phyloP scores from a whole-genome alignment of 106 monocot genomes.

The Acorus gramineus region DNA sequence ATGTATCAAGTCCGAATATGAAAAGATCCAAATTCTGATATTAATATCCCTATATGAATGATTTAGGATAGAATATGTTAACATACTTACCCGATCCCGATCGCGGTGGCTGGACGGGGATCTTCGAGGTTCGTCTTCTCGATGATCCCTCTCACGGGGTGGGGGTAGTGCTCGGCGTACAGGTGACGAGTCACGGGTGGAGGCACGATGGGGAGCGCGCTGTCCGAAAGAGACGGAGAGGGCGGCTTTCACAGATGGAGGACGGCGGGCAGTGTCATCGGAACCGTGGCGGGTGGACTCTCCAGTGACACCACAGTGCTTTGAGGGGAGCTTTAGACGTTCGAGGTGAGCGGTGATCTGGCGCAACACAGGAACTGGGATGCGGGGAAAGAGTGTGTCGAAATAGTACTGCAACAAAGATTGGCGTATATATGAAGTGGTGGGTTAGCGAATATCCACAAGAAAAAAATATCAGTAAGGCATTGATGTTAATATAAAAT shows the following conservation, averaged over 20 bases:
- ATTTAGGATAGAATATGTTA: no score
- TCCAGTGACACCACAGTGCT: slow-evolving; percentile 67
- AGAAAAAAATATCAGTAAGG: no score
- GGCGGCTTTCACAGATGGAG: slow-evolving; percentile 86
- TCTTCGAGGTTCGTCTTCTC: slow-evolving; percentile 24
- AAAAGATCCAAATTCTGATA: no score
- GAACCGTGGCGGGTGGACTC: slow-evolving; percentile 69
- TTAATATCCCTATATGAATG: no score
- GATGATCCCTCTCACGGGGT: slow-evolving; percentile 18
- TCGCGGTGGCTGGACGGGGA: slow-evolving; percentile 13
- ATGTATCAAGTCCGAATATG: no score
- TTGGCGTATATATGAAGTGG: no score
- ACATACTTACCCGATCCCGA: slow-evolving; percentile 9
- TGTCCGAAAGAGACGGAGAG: slow-evolving; percentile 93
- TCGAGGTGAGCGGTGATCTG: slow-evolving; percentile 57
- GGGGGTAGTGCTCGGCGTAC: slow-evolving; percentile 49
- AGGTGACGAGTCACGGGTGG: slow-evolving; percentile 82
- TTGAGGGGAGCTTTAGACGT: slow-evolving; percentile 69
- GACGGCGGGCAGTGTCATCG: slow-evolving; percentile 73
- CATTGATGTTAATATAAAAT: no score
- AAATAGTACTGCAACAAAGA: slow-evolving; percentile 76
- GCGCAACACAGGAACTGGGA: slow-evolving; percentile 70
- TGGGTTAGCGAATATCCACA: no score
- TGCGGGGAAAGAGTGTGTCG: slow-evolving; percentile 81
- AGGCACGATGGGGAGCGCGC: slow-evolving; percentile 88